These are phyloP conservation scores for Quercus parvula DNA, from an alignment of 306 rosid species.

Conservation along the genomic window DNA sequence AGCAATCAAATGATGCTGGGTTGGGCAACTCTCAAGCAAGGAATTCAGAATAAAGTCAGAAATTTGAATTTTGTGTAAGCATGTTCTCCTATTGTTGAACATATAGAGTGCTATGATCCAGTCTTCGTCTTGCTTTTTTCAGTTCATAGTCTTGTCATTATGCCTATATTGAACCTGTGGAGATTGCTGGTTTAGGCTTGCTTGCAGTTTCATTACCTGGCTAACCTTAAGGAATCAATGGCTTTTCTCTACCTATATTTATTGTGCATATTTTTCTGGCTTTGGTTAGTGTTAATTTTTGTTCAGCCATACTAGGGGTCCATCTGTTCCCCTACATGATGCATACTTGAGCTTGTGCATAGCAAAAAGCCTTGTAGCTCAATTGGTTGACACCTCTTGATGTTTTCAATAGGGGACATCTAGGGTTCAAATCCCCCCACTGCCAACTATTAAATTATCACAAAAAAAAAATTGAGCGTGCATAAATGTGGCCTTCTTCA, in stretches of 20 bases:
- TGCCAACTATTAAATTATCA: too few relatives aligned
- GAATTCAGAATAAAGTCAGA: conserved; percentile 58
- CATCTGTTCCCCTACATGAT: background rate
- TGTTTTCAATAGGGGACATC: too few relatives aligned
- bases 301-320: background rate
- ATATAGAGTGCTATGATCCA: conserved; percentile 59
- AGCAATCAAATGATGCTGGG: conserved; percentile 5
- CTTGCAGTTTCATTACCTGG: conserved; percentile 78
- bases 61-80: conserved; percentile 45
- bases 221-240: background rate
- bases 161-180: conserved; percentile 70
- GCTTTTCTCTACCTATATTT: background rate
- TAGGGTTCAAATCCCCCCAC: too few relatives aligned
- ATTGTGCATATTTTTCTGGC: background rate
- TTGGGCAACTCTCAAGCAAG: conserved; percentile 34
- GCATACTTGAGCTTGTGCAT: background rate
- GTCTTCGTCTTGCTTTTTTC: conserved; percentile 78
- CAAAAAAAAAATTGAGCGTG: too few relatives aligned
- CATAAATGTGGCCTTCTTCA: background rate
- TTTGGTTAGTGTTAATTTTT: background rate
- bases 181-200: conserved; percentile 77
- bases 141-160: conserved; percentile 45
- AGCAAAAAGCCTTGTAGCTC: too few relatives aligned
- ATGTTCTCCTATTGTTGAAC: conserved; percentile 29
- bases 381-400: rapidly evolving